These are phyloP conservation scores for Arachis stenosperma DNA, from an alignment of 306 rosid genomes.

Conservation along the genomic window DNA sequence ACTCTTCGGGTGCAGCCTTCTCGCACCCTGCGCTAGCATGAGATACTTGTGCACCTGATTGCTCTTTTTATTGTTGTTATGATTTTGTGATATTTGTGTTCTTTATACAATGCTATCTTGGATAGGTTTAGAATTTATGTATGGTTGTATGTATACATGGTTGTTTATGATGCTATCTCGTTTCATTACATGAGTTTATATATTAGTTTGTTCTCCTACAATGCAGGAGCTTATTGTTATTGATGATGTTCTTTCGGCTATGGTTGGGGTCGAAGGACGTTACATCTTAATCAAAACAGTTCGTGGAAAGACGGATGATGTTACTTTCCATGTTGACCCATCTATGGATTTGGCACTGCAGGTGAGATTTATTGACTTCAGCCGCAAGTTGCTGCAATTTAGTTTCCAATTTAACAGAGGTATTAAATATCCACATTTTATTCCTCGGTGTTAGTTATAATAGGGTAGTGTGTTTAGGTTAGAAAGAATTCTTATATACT, in stretches of 20 bases:
- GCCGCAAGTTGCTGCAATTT: background rate
- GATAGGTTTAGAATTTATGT: constrained; percentile 19
- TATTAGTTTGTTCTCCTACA: constrained; percentile 33
- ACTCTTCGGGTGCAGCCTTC: too few relatives aligned
- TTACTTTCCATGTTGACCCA: constrained; percentile 69
- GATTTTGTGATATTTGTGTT: background rate
- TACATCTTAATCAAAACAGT: constrained; percentile 72
- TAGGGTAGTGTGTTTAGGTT: background rate
- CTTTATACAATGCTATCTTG: constrained; percentile 3
- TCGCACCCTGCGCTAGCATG: too few relatives aligned
- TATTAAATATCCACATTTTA: constrained; percentile 24
- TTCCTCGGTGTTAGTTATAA: constrained; percentile 21
- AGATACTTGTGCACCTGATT: too few relatives aligned
- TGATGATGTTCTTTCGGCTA: constrained; percentile 83
- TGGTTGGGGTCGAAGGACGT: constrained; percentile 92
- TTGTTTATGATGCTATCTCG: background rate
- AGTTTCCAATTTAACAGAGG: constrained; percentile 11
- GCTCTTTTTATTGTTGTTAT: background rate
- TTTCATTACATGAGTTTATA: background rate
- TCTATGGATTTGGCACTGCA: constrained; percentile 98
- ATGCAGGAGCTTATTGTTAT: constrained; percentile 90
- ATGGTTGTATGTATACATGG: background rate
- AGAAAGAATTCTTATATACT: background rate
- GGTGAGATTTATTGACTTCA: constrained; percentile 53
- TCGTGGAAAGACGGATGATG: constrained; percentile 62